Conservation (phyloP, 352 stramenopile species). For the Halophytophthora polymorphica region DNA sequence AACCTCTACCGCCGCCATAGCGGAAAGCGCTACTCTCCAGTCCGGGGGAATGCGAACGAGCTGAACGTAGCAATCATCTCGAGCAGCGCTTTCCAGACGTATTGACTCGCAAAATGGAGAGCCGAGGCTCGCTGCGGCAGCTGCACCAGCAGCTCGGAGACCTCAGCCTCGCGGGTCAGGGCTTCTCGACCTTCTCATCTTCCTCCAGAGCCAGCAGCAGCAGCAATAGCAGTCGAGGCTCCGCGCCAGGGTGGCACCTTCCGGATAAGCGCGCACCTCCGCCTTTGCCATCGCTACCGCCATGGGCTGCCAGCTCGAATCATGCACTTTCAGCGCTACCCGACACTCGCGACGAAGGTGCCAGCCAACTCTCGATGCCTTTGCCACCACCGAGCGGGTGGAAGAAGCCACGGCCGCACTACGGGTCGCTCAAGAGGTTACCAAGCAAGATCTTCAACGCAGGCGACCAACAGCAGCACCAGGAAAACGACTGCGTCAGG, state of each 20-base stretch:
- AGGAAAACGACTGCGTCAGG: conserved; percentile 12
- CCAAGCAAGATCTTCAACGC: conserved; percentile 5
- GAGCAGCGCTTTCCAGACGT: background rate
- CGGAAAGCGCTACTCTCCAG: too few species aligned
- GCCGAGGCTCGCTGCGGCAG: conserved; percentile 41
- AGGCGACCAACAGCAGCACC: conserved; percentile 12
- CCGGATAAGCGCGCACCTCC: conserved; percentile 30
- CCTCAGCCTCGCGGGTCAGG: conserved; percentile 6
- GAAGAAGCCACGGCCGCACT: conserved; percentile 51
- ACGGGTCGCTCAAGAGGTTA: conserved; percentile 45
- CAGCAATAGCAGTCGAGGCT: conserved; percentile 8
- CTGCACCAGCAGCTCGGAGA: conserved; percentile 41
- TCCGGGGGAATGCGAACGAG: too few species aligned
- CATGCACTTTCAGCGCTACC: background rate
- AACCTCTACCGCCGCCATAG: too few species aligned
- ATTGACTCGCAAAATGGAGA: conserved; percentile 27
- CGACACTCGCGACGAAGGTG: conserved; percentile 21
- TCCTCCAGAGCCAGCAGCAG: conserved; percentile 4
- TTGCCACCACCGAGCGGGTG: conserved; percentile 19
- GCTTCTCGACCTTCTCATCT: conserved; percentile 7
- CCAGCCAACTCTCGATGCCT: background rate
- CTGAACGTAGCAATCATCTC: too few species aligned
- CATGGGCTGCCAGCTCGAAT: conserved; percentile 27
- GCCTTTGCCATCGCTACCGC: conserved; percentile 45
- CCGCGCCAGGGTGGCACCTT: conserved; percentile 15